phyloP scores from a whole-genome alignment of 139 green algal species.

The Raphidocelis subcapitata region DNA sequence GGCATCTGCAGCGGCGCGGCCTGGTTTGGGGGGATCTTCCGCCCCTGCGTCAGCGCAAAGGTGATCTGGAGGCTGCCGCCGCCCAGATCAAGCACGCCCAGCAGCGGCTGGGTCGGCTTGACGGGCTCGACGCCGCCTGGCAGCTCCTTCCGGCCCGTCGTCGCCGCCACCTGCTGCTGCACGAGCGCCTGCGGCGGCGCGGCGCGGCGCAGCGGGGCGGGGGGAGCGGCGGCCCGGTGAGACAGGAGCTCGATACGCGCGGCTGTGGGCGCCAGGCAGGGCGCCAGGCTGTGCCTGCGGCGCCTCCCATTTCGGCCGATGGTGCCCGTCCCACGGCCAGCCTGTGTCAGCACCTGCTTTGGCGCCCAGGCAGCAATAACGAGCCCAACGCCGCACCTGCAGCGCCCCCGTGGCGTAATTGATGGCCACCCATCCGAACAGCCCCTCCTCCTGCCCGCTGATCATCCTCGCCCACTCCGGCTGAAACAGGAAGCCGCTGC shows the following conservation, averaged over 20 bases:
- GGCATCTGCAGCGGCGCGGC: constrained; percentile 7
- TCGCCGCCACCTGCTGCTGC: neutral
- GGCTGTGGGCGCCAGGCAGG: too few relatives aligned
- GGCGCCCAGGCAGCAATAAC: too few relatives aligned
- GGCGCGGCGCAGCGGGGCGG: neutral
- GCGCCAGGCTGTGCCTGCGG: too few relatives aligned
- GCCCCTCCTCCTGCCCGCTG: constrained; percentile 36
- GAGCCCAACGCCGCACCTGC: constrained; percentile 47
- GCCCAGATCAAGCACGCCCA: constrained; percentile 50
- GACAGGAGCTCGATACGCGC: too few relatives aligned
- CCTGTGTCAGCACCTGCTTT: too few relatives aligned
- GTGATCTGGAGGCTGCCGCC: constrained; percentile 51
- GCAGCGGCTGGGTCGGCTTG: constrained; percentile 14
- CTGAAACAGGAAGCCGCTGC: constrained; percentile 1
- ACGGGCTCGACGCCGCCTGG: neutral
- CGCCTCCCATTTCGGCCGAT: too few relatives aligned
- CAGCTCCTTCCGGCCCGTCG: neutral
- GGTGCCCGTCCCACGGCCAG: too few relatives aligned
- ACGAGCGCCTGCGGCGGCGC: neutral
- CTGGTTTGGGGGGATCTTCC: neutral
- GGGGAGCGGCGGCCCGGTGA: neutral
- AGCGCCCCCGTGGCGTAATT: constrained; percentile 54
- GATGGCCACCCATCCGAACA: constrained; percentile 44
- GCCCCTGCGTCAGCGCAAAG: neutral
- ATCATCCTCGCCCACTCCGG: constrained; percentile 30